These are phyloP conservation scores for Mycena maculata DNA, from an alignment of 768 basidiomycete genomes.

Conservation along the genomic window DNA sequence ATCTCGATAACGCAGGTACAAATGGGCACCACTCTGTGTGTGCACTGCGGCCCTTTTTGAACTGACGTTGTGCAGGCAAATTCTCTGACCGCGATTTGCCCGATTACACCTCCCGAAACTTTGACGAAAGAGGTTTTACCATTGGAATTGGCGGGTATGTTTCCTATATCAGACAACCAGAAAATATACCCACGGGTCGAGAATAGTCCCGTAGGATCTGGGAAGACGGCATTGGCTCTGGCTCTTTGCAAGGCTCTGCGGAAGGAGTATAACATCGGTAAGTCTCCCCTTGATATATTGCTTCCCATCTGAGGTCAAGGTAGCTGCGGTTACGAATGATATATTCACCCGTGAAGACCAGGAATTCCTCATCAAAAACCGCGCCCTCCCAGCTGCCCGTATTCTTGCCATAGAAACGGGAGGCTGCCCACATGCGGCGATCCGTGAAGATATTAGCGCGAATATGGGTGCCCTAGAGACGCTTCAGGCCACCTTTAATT, in stretches of 20 bases:
- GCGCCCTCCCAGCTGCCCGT: slow-evolving; percentile 84
- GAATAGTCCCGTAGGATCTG: slow-evolving; percentile 93
- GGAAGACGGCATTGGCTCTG: slow-evolving; percentile 95
- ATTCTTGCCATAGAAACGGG: slow-evolving; percentile 98
- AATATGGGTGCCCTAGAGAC: slow-evolving; percentile 97
- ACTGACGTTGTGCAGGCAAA: slow-evolving; percentile 69
- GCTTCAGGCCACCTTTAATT: slow-evolving; percentile 89
- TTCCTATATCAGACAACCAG: background rate
- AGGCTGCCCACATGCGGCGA: slow-evolving; percentile 98
- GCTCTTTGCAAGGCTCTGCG: slow-evolving; percentile 88
- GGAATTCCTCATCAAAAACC: slow-evolving; percentile 94
- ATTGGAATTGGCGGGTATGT: slow-evolving; percentile 97
- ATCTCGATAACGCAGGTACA: slow-evolving; percentile 88
- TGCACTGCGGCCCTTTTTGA: background rate
- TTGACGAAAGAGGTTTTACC: slow-evolving; percentile 94
- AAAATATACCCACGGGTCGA: background rate
- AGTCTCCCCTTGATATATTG: slow-evolving; percentile 36
- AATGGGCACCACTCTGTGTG: slow-evolving; percentile 6
- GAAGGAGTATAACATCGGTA: slow-evolving; percentile 91
- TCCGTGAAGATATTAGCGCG: slow-evolving; percentile 97
- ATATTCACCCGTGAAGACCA: slow-evolving; percentile 99
- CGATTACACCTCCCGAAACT: slow-evolving; percentile 85
- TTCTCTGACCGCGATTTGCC: slow-evolving; percentile 94
- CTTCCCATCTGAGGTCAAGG: slow-evolving; percentile 18
- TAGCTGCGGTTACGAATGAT: slow-evolving; percentile 98